Conservation (phyloP, 106 monocot genomes). For the Platanthera zijinensis region DNA sequence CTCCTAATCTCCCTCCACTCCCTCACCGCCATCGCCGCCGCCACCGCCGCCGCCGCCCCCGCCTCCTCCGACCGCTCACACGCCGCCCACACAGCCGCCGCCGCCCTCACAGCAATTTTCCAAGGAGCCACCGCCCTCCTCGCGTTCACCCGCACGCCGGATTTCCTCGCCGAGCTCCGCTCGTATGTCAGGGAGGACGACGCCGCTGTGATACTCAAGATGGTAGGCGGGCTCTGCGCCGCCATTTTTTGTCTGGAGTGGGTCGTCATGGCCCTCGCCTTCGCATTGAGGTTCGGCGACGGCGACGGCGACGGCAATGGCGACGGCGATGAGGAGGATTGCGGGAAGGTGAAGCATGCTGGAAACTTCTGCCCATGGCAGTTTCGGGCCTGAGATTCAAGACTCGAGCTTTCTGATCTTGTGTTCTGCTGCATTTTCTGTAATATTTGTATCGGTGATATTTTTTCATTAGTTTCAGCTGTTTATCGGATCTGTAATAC, state of each 20-base stretch:
- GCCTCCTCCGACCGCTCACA: slow-evolving; percentile 37
- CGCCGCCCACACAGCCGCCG: slow-evolving; percentile 65
- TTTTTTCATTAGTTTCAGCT: too few species aligned
- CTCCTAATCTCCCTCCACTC: slow-evolving; percentile 56
- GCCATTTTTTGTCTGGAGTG: slow-evolving; percentile 60
- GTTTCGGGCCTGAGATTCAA: too few species aligned
- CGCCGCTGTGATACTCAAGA: slow-evolving; percentile 44
- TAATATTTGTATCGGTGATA: too few species aligned
- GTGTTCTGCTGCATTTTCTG: too few species aligned
- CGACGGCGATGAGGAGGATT: slow-evolving; percentile 22
- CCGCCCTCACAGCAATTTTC: slow-evolving; percentile 82
- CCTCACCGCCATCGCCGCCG: slow-evolving; percentile 32
- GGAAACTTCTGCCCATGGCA: not conserved
- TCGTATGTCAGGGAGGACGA: slow-evolving; percentile 69
- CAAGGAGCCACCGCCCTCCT: slow-evolving; percentile 83
- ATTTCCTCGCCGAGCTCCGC: slow-evolving; percentile 39
- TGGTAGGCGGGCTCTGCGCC: slow-evolving; percentile 50
- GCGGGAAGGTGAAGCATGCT: not conserved
- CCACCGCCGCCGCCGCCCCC: slow-evolving; percentile 21
- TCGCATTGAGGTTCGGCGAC: slow-evolving; percentile 35
- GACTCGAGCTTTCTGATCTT: too few species aligned
- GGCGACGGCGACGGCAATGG: slow-evolving; percentile 41
- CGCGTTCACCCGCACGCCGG: slow-evolving; percentile 49
- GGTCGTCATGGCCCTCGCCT: slow-evolving; percentile 50
- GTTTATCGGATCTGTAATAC: too few species aligned